Evolutionary conservation across 2,329 filamentous ascomycete genomes (phyloP).

Genomic region (Onygenales sp.): DNA sequence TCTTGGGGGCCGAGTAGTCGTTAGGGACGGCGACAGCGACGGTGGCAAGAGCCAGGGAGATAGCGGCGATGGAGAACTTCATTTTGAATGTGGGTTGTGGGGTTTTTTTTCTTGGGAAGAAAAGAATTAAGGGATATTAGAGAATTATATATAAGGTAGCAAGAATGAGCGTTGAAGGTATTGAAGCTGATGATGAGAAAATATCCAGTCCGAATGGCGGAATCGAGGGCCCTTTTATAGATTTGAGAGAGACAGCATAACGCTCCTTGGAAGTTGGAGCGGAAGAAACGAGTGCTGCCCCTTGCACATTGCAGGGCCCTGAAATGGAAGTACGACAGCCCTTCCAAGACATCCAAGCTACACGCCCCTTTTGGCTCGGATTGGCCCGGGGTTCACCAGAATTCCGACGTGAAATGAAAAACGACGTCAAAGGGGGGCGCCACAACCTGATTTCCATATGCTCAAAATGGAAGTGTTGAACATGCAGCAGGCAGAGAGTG

Average conservation of each 20-base stretch:
- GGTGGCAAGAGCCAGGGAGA: slow-evolving; percentile 33
- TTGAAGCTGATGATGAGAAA: slow-evolving; percentile 9
- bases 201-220: neutral
- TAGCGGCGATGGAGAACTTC: slow-evolving; percentile 25
- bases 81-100: slow-evolving; percentile 9
- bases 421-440: neutral
- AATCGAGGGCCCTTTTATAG: slow-evolving; percentile 9
- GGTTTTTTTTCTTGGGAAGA: neutral
- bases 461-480: neutral
- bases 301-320: neutral
- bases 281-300: neutral
- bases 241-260: neutral
- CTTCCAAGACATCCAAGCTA: neutral
- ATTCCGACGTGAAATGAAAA: neutral
- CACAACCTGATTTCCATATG: neutral
- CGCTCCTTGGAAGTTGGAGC: neutral
- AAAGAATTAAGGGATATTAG: slow-evolving; percentile 10
- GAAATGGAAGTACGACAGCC: neutral
- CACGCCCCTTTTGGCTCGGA: neutral
- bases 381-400: too few relatives aligned
- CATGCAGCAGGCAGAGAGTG: neutral
- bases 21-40: slow-evolving; percentile 19
- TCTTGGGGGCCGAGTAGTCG: slow-evolving; percentile 1
- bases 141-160: slow-evolving; percentile 6
- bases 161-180: slow-evolving; percentile 5